Conservation (phyloP, 257 asterid genomes). For the Solanum dulcamara region DNA sequence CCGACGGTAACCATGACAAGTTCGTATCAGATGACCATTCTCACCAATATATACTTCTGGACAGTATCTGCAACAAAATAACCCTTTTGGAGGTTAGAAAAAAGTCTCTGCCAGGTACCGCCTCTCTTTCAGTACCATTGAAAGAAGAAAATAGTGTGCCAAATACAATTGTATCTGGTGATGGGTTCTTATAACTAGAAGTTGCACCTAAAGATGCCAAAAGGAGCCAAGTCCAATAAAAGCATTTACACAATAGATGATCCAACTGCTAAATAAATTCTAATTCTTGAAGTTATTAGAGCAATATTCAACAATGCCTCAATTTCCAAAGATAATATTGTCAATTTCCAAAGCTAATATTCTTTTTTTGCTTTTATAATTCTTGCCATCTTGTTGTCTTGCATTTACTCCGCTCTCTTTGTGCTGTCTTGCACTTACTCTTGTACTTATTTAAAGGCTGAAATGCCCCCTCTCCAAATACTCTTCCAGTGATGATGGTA, state of each 20-base stretch:
- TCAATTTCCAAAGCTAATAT: background rate
- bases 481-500: too few relatives aligned
- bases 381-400: background rate
- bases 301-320: background rate
- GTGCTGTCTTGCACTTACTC: background rate
- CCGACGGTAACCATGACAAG: slow-evolving; percentile 61
- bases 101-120: background rate
- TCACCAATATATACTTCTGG: slow-evolving; percentile 78
- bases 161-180: background rate
- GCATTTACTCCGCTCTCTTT: background rate
- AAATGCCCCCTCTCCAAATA: too few relatives aligned
- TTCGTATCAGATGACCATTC: slow-evolving; percentile 64
- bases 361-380: background rate
- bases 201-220: background rate
- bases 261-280: background rate
- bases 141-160: background rate
- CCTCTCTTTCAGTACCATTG: background rate
- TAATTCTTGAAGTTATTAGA: background rate
- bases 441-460: background rate
- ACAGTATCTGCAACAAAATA: slow-evolving; percentile 44
- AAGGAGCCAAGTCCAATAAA: background rate
- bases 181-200: background rate
- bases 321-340: background rate
- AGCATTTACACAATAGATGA: background rate
- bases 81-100: background rate